A percentile compares a stretch with the other conserved stretches of the same genome.
phyloP scores from a whole-genome alignment of 163 green algal species.

The Scenedesmus sp. region DNA sequence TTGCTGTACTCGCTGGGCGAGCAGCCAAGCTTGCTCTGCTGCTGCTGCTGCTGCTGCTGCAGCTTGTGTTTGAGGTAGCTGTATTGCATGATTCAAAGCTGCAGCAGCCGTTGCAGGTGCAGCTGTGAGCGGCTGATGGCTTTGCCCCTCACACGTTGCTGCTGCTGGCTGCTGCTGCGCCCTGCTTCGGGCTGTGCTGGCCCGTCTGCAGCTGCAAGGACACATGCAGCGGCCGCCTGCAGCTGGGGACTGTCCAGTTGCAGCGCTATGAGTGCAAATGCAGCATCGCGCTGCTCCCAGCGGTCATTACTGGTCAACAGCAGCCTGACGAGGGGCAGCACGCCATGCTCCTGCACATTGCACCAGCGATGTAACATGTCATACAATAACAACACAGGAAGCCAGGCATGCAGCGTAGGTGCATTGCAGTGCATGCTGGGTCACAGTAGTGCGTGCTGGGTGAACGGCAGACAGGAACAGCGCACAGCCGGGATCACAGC shows the following conservation, averaged over 20 bases:
- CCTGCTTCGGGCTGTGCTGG: neutral
- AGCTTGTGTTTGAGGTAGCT: neutral
- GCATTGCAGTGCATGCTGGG: too few species aligned
- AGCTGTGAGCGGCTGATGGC: neutral
- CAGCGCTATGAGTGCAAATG: constrained; percentile 31
- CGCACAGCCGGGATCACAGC: neutral
- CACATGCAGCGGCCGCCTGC: constrained; percentile 1
- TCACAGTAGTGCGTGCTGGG: too few species aligned
- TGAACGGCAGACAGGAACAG: neutral
- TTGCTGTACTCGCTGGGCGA: neutral
- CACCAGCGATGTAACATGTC: neutral
- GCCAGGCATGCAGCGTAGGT: too few species aligned
- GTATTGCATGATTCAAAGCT: neutral
- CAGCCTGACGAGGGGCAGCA: constrained; percentile 20
- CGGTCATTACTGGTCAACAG: constrained; percentile 26
- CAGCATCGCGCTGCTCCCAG: constrained; percentile 41
- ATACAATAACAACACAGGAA: neutral
- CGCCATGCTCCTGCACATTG: constrained; percentile 27
- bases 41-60: constrained; percentile 23
- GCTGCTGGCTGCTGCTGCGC: constrained; percentile 7
- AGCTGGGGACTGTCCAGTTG: neutral
- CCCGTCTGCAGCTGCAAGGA: neutral
- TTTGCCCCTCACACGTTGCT: neutral
- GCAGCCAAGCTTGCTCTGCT: neutral
- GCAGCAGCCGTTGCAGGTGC: neutral